Percentiles rank a stretch among this genome's conserved stretches.
phyloP scores from a whole-genome alignment of 1,139 yeast genomes.

The Candida tunisiensis region DNA sequence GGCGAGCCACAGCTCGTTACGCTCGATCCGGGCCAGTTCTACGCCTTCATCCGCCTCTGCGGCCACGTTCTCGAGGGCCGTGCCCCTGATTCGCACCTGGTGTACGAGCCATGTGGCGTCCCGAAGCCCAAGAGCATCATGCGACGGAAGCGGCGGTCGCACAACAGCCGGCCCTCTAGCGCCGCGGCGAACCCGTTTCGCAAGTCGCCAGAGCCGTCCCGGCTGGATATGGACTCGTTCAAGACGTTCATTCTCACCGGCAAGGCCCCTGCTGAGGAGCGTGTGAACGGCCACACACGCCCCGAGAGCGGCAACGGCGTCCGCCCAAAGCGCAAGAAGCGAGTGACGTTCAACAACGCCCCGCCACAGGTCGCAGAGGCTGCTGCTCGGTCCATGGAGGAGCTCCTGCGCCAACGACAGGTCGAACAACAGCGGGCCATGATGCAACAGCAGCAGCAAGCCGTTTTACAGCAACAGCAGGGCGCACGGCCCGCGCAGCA shows the following conservation, averaged over 20 bases:
- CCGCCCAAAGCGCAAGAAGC: constrained; percentile 8
- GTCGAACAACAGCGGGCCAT: constrained; percentile 2
- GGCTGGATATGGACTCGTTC: constrained; percentile 20
- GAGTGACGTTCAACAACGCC: constrained; percentile 20
- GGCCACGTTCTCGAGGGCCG: constrained; percentile 21
- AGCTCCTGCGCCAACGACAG: constrained; percentile 17
- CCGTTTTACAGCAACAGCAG: constrained; percentile 1
- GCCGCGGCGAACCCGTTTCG: constrained; percentile 14
- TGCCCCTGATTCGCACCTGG: constrained; percentile 10
- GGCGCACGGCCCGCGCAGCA: constrained; percentile 4
- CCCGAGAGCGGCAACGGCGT: neutral
- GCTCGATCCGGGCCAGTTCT: constrained; percentile 24
- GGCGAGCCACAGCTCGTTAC: constrained; percentile 15
- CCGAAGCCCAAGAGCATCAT: constrained; percentile 22
- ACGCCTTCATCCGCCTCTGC: constrained; percentile 21
- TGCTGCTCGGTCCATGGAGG: constrained; percentile 22
- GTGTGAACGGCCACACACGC: constrained; percentile 4
- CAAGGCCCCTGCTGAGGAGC: constrained; percentile 8
- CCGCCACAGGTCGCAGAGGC: constrained; percentile 25
- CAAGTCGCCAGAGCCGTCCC: constrained; percentile 3
- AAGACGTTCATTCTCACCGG: constrained; percentile 20
- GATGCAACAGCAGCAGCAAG: constrained; percentile 4
- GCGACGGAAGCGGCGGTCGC: constrained; percentile 13
- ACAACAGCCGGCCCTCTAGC: constrained; percentile 3
- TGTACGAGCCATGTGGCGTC: constrained; percentile 19